These are phyloP conservation scores for Cruciata laevipes DNA, from an alignment of 257 asterid genomes.

Conservation along the genomic window DNA sequence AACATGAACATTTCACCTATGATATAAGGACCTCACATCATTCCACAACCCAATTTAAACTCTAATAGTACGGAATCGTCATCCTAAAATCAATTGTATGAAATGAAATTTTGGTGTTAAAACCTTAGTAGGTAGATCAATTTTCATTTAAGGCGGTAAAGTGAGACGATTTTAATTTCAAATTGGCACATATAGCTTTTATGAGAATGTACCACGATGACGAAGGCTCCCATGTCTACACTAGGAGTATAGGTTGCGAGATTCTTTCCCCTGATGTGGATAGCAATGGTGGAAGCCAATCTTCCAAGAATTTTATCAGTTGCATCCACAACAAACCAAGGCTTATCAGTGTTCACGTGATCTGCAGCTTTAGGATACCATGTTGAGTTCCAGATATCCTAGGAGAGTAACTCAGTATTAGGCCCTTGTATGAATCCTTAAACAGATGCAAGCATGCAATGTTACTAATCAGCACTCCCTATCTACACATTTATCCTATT, in stretches of 20 bases:
- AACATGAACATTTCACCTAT: background rate
- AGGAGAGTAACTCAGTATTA: background rate
- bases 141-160: background rate
- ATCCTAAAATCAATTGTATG: too few species aligned
- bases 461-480: background rate
- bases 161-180: background rate
- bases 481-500: too few species aligned
- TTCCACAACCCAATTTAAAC: background rate
- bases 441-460: background rate
- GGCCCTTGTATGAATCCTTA: background rate
- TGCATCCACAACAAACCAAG: constrained; percentile 89
- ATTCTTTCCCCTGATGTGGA: constrained; percentile 84
- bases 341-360: constrained; percentile 12
- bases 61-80: too few species aligned
- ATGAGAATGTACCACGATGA: constrained; percentile 56
- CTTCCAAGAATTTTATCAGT: constrained; percentile 87
- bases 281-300: constrained; percentile 85
- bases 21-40: background rate
- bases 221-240: constrained; percentile 98
- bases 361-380: constrained; percentile 84
- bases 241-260: constrained; percentile 89
- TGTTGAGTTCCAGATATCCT: constrained; percentile 88
- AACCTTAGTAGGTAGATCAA: background rate
- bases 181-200: background rate
- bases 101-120: too few species aligned